Evolutionary conservation across 1,284 basidiomycete species (phyloP).

Genomic region (Heterobasidion parviporum): DNA sequence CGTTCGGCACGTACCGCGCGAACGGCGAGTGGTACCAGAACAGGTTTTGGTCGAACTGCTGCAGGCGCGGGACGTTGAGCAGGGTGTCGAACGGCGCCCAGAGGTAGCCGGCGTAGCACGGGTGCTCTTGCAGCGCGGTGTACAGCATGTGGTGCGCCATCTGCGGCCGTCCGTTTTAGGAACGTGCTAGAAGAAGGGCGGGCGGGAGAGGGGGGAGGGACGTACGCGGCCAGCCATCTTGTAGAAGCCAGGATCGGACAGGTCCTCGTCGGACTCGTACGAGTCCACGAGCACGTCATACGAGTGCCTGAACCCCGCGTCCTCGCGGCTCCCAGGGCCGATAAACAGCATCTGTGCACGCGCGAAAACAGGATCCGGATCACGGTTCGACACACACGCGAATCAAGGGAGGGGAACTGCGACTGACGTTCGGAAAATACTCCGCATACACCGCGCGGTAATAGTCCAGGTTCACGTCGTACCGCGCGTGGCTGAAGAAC

Average conservation of each 20-base stretch:
- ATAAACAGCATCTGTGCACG: conserved; percentile 35
- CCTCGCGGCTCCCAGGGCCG: conserved; percentile 39
- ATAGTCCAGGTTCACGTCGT: conserved; percentile 36
- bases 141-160: conserved; percentile 50
- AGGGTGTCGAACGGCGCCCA: conserved; percentile 46
- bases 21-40: conserved; percentile 47
- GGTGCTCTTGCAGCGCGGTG: conserved; percentile 32
- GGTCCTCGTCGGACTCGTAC: conserved; percentile 33
- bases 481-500: conserved; percentile 43
- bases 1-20: conserved; percentile 32
- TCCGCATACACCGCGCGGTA: conserved; percentile 36
- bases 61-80: conserved; percentile 39
- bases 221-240: conserved; percentile 38
- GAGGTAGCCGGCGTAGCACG: conserved; percentile 42
- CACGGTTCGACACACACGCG: background rate
- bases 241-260: conserved; percentile 26
- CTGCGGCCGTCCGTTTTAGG: conserved; percentile 10
- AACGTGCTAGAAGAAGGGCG: background rate
- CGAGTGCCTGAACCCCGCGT: conserved; percentile 37
- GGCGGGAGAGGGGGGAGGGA: background rate
- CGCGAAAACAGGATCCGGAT: background rate
- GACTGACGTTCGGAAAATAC: conserved; percentile 41
- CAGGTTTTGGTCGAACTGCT: conserved; percentile 32
- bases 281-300: conserved; percentile 43
- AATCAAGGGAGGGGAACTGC: conserved; percentile 8